Percentiles rank a stretch among this genome's conserved stretches.
These are phyloP conservation scores for Ceratobasidium sp. DNA, from an alignment of 1,284 basidiomycete species.

Conservation along the genomic window DNA sequence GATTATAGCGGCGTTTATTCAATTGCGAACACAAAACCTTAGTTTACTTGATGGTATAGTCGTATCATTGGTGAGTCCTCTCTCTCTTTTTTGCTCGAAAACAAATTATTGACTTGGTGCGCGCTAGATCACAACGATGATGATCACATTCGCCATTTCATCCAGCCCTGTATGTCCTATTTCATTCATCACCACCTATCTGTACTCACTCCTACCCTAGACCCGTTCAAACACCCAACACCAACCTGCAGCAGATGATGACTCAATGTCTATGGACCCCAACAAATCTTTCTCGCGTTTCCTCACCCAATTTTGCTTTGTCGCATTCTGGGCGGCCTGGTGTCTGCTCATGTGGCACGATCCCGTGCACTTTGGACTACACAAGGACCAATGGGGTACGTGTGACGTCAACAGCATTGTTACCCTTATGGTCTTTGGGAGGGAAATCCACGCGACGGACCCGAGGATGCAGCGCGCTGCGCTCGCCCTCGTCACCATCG, in stretches of 20 bases:
- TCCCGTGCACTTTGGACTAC: slow-evolving; percentile 14
- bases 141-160: slow-evolving; percentile 30
- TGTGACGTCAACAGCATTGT: slow-evolving; percentile 2
- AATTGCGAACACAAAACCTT: not conserved
- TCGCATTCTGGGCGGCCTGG: slow-evolving; percentile 24
- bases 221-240: not conserved
- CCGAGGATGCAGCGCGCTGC: slow-evolving; percentile 15
- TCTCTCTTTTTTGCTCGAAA: not conserved
- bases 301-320: slow-evolving; percentile 20
- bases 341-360: slow-evolving; percentile 30
- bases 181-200: not conserved
- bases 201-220: not conserved
- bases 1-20: slow-evolving; percentile 33
- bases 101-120: not conserved
- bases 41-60: slow-evolving; percentile 37
- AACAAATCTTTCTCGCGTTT: slow-evolving; percentile 8
- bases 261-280: not conserved
- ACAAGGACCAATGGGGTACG: not conserved
- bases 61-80: slow-evolving; percentile 19
- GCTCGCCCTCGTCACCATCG: slow-evolving; percentile 13
- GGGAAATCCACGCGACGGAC: slow-evolving; percentile 26
- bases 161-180: slow-evolving; percentile 18
- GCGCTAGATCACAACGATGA: slow-evolving; percentile 36
- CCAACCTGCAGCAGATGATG: not conserved
- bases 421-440: slow-evolving; percentile 13